Conservation (phyloP, 2,329 filamentous ascomycete genomes). For the Diaporthe vexans region DNA sequence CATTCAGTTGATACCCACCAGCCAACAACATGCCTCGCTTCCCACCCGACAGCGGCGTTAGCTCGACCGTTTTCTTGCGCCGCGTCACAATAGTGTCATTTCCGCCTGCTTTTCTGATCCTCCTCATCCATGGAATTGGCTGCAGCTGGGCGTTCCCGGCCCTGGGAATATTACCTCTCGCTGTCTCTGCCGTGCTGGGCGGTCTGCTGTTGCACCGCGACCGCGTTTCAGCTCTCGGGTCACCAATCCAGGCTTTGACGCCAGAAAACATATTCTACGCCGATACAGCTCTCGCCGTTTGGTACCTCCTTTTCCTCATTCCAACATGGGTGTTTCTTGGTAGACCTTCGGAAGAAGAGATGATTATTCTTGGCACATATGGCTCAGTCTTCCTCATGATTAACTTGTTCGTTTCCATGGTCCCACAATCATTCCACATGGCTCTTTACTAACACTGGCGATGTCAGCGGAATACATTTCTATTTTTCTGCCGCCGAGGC, state of each 20-base stretch:
- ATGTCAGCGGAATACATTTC: constrained; percentile 28
- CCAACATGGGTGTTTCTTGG: constrained; percentile 41
- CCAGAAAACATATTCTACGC: constrained; percentile 42
- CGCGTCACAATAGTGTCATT: constrained; percentile 47
- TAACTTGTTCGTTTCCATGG: constrained; percentile 37
- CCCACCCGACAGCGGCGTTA: not conserved
- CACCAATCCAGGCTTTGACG: constrained; percentile 41
- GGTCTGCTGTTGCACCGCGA: constrained; percentile 42
- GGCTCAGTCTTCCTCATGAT: constrained; percentile 44
- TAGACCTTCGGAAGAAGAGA: not conserved
- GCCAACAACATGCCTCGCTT: constrained; percentile 3
- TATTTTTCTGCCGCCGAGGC: constrained; percentile 38
- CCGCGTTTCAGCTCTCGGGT: constrained; percentile 42
- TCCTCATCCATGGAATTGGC: constrained; percentile 37
- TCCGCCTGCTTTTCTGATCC: constrained; percentile 26
- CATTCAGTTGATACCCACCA: not conserved
- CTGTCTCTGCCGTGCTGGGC: constrained; percentile 40
- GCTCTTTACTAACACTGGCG: not conserved
- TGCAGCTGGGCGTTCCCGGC: constrained; percentile 41
- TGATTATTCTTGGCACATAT: constrained; percentile 43
- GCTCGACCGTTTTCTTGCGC: constrained; percentile 34
- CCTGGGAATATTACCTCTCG: constrained; percentile 42
- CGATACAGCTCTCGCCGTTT: constrained; percentile 37
- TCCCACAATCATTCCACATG: not conserved
- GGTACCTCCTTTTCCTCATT: constrained; percentile 41